phyloP scores from a whole-genome alignment of 2,329 filamentous ascomycete species.

The Colletotrichum scovillei region DNA sequence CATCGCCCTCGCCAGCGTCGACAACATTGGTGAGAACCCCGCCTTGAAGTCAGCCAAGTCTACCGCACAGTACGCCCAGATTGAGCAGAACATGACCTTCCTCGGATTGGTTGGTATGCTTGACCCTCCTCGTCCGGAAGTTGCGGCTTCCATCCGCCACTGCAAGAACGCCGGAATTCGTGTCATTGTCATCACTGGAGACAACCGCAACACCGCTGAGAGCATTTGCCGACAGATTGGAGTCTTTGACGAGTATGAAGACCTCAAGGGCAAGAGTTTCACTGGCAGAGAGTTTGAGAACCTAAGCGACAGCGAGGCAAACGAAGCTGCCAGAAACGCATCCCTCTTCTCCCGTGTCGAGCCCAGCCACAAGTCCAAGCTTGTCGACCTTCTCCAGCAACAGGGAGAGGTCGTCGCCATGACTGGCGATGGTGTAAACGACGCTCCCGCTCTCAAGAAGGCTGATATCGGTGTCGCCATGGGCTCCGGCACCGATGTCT shows the following conservation, averaged over 20 bases:
- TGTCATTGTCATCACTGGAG: conserved; percentile 97
- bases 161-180: conserved; percentile 95
- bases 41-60: conserved; percentile 82
- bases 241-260: conserved; percentile 84
- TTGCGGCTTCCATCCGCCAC: conserved; percentile 84
- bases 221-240: conserved; percentile 98
- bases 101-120: conserved; percentile 96
- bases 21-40: conserved; percentile 77
- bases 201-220: conserved; percentile 97
- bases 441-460: conserved; percentile 97
- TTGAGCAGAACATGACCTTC: conserved; percentile 95
- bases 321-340: conserved; percentile 85
- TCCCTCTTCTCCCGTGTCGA: conserved; percentile 97
- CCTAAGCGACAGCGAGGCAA: conserved; percentile 80
- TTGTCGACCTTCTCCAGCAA: conserved; percentile 95
- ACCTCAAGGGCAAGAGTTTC: conserved; percentile 91
- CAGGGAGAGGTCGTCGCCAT: conserved; percentile 96
- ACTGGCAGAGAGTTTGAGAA: conserved; percentile 96
- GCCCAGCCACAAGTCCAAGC: conserved; percentile 95
- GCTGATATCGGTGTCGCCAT: conserved; percentile 99
- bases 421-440: conserved; percentile 99
- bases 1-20: conserved; percentile 89
- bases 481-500: conserved; percentile 97
- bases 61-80: conserved; percentile 82
- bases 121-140: conserved; percentile 94